A percentile compares a stretch with the other conserved stretches of the same genome.
phyloP scores from a whole-genome alignment of 495 filamentous ascomycete species.

The Aspergillus ellipticus region DNA sequence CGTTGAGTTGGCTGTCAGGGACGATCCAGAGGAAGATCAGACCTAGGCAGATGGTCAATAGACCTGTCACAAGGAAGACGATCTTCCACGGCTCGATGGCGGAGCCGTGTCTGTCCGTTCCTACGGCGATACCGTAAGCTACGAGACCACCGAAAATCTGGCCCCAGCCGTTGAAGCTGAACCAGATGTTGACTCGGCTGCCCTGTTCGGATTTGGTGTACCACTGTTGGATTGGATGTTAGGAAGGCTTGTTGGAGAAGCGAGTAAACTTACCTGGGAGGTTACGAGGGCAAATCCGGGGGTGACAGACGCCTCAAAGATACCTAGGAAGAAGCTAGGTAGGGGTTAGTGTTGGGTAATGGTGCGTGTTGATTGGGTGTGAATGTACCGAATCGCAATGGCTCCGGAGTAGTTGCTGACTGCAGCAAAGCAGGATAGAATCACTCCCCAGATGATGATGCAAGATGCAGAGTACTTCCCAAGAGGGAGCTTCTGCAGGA shows the following conservation, averaged over 20 bases:
- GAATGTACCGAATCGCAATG: constrained; percentile 46
- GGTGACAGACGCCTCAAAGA: constrained; percentile 60
- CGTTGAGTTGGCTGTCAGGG: constrained; percentile 68
- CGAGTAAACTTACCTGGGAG: constrained; percentile 34
- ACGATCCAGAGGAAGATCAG: constrained; percentile 58
- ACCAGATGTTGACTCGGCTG: constrained; percentile 57
- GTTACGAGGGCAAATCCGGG: constrained; percentile 63
- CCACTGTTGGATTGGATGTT: constrained; percentile 39
- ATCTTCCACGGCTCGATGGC: constrained; percentile 63
- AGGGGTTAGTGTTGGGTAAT: neutral
- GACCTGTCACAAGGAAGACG: constrained; percentile 62
- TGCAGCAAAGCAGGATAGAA: constrained; percentile 53
- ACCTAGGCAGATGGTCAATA: constrained; percentile 56
- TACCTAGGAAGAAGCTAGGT: constrained; percentile 50
- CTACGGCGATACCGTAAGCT: constrained; percentile 62
- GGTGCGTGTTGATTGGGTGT: neutral
- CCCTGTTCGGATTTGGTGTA: constrained; percentile 60
- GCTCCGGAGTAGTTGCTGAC: constrained; percentile 45
- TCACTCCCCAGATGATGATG: constrained; percentile 56
- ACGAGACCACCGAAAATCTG: constrained; percentile 61
- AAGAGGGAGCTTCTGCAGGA: constrained; percentile 56
- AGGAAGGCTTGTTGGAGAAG: neutral
- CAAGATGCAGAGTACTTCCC: constrained; percentile 57
- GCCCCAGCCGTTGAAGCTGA: constrained; percentile 59
- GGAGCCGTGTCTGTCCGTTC: constrained; percentile 49